These are phyloP conservation scores for Fraxinus floribunda DNA, from an alignment of 305 asterid species.

Conservation along the genomic window DNA sequence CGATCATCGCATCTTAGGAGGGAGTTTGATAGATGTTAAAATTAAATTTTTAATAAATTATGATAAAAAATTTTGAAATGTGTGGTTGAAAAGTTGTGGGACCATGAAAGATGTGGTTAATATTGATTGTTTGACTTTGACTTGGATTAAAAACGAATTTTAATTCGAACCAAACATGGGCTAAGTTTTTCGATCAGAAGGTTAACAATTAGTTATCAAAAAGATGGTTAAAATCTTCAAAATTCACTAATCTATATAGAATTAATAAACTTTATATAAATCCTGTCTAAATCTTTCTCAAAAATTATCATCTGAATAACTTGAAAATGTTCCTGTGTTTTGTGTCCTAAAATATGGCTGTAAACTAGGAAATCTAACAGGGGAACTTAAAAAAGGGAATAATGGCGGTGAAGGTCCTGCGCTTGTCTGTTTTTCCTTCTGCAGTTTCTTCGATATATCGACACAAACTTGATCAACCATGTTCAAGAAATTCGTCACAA, in stretches of 20 bases:
- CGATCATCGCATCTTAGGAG: background rate
- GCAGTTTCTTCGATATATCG: slow-evolving; percentile 44
- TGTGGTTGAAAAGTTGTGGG: too few relatives aligned
- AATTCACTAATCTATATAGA: background rate
- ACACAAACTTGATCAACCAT: slow-evolving; percentile 62
- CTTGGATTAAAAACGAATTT: too few relatives aligned
- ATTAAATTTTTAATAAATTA: too few relatives aligned
- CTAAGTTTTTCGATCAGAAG: background rate
- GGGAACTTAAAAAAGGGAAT: slow-evolving; percentile 46
- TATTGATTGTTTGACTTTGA: too few relatives aligned
- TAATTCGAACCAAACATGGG: too few relatives aligned
- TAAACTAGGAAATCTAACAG: slow-evolving; percentile 57
- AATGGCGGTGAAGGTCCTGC: slow-evolving; percentile 48
- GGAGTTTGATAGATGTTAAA: too few relatives aligned
- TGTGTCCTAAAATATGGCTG: slow-evolving; percentile 43
- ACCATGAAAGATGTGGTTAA: too few relatives aligned
- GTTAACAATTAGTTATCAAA: background rate
- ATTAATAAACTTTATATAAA: background rate
- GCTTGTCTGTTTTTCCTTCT: slow-evolving; percentile 31
- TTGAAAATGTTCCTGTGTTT: slow-evolving; percentile 35
- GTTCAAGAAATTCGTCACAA: slow-evolving; percentile 64
- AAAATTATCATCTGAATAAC: slow-evolving; percentile 73
- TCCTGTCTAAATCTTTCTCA: slow-evolving; percentile 11
- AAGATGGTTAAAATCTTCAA: background rate
- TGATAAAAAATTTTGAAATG: too few relatives aligned